Evolutionary conservation across 352 stramenopile genomes (phyloP).

Genomic region (Globisporangium viniferum): DNA sequence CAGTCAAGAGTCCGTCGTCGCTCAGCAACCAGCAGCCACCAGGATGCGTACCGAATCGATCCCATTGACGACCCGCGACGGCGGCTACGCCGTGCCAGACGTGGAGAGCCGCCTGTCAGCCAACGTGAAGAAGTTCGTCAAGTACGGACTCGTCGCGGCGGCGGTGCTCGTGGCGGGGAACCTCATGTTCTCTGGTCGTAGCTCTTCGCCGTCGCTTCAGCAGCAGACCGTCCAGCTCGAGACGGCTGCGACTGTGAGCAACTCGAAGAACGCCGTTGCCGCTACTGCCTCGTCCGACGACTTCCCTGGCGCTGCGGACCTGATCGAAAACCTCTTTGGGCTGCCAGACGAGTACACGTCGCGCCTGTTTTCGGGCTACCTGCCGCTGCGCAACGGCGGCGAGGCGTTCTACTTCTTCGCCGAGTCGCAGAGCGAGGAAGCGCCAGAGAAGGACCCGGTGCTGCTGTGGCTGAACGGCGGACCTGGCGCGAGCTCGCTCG

Average conservation of each 20-base stretch:
- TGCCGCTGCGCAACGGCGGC: conserved; percentile 16
- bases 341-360: conserved; percentile 18
- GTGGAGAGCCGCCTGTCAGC: conserved; percentile 7
- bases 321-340: conserved; percentile 17
- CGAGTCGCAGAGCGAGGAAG: conserved; percentile 92
- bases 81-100: conserved; percentile 14
- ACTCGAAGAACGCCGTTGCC: neutral
- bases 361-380: conserved; percentile 21
- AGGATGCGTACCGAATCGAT: conserved; percentile 3
- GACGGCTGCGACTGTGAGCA: neutral
- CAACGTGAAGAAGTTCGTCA: conserved; percentile 13
- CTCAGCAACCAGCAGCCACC: neutral
- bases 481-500: conserved; percentile 91
- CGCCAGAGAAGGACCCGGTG: conserved; percentile 87
- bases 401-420: conserved; percentile 91
- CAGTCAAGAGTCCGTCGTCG: neutral
- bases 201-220: neutral
- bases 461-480: conserved; percentile 98
- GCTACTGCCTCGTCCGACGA: neutral
- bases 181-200: conserved; percentile 10
- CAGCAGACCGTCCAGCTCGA: neutral
- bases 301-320: conserved; percentile 18
- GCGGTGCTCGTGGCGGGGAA: conserved; percentile 12
- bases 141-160: conserved; percentile 6
- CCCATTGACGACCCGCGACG: conserved; percentile 10